These are phyloP conservation scores for Penicillium antarcticum DNA, from an alignment of 495 filamentous ascomycete genomes.

Conservation along the genomic window DNA sequence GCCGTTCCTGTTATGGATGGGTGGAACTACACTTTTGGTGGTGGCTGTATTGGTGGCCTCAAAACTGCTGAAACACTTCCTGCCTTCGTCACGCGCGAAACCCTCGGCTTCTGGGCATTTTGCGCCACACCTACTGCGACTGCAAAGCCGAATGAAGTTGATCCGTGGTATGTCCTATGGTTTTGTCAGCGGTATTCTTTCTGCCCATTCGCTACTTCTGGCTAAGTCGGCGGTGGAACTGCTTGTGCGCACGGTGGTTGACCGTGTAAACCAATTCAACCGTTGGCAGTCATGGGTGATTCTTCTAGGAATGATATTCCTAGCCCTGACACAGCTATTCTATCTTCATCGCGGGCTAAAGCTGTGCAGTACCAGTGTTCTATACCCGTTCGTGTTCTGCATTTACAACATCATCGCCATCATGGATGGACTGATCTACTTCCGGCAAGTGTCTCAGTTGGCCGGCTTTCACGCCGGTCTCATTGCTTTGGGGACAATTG, in stretches of 20 bases:
- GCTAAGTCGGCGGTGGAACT: conserved; percentile 97
- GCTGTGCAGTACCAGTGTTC: conserved; percentile 88
- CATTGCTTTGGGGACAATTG: conserved; percentile 80
- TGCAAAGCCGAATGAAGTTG: conserved; percentile 62
- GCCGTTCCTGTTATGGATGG: conserved; percentile 91
- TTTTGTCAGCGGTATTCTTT: conserved; percentile 85
- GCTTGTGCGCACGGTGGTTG: conserved; percentile 86
- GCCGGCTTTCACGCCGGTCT: conserved; percentile 71
- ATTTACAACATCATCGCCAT: conserved; percentile 99
- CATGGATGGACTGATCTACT: conserved; percentile 95
- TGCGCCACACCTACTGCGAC: conserved; percentile 34
- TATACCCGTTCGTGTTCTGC: conserved; percentile 98
- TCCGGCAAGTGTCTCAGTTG: conserved; percentile 80
- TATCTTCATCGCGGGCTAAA: conserved; percentile 93
- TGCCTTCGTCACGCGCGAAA: conserved; percentile 32
- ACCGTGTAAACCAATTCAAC: conserved; percentile 89
- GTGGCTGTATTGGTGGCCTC: conserved; percentile 61
- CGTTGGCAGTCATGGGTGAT: conserved; percentile 98
- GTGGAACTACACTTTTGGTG: conserved; percentile 69
- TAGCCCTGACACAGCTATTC: conserved; percentile 91
- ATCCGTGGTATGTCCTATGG: conserved; percentile 85
- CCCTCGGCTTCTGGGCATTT: conserved; percentile 34
- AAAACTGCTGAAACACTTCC: conserved; percentile 52
- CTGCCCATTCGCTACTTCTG: conserved; percentile 87
- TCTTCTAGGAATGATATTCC: conserved; percentile 71